phyloP scores from a whole-genome alignment of 306 rosid species.

The Oemleria cerasiformis region DNA sequence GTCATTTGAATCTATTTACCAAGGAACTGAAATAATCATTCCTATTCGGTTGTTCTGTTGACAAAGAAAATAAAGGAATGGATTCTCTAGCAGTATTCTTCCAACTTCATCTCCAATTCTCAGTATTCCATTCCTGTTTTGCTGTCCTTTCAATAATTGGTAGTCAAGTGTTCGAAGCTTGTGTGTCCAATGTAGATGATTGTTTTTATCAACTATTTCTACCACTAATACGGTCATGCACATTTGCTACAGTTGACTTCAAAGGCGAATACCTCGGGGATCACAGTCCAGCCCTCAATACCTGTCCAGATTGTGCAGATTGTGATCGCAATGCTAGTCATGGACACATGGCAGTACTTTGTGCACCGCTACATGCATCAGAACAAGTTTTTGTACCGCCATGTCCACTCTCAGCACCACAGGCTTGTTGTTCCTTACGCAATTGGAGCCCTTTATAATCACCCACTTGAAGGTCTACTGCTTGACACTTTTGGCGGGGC shows the following conservation, averaged over 20 bases:
- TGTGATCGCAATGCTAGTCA: conserved; percentile 68
- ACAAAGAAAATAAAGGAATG: background rate
- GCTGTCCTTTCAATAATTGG: background rate
- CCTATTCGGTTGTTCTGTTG: background rate
- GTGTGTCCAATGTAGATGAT: background rate
- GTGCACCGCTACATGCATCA: conserved; percentile 92
- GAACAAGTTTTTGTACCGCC: conserved; percentile 79
- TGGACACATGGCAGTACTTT: conserved; percentile 94
- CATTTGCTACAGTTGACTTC: conserved; percentile 54
- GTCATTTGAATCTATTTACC: background rate
- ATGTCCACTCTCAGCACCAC: conserved; percentile 85
- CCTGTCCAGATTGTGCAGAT: conserved; percentile 53
- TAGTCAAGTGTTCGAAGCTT: background rate
- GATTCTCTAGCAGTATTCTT: background rate
- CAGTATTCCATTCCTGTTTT: background rate
- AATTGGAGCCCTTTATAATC: conserved; percentile 87
- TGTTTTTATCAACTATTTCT: background rate
- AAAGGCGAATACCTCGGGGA: conserved; percentile 39
- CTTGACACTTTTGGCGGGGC: conserved; percentile 89
- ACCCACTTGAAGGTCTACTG: conserved; percentile 82
- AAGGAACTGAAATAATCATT: background rate
- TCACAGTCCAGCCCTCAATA: conserved; percentile 52
- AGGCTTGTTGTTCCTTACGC: conserved; percentile 81
- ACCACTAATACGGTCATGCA: conserved; percentile 10
- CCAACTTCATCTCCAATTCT: background rate